Evolutionary conservation across 345 rosid genomes (phyloP), one percentile per base, ranked within the genome.

Genomic region (Dipteronia sinensis): DNA sequence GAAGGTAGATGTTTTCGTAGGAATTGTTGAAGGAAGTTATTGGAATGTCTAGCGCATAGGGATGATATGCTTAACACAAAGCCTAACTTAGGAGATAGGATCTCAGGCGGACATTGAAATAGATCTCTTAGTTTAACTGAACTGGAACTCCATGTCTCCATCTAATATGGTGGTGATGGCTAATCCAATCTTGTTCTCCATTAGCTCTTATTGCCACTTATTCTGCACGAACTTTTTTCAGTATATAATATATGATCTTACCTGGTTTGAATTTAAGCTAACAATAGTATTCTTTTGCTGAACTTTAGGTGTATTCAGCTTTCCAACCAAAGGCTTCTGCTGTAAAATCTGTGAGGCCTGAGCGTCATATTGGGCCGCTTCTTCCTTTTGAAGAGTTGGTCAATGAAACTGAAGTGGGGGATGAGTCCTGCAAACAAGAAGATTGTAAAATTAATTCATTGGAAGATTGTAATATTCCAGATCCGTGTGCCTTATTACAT

Each of bases 351-450:
- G 66, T 71, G 74, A 82, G 83, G 86, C 66, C 84, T 23, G 78
- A 83, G 68, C 88, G 84, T 78, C 86, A 83, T 80, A 78, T 77
- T 78, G 92, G 91, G 44, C 93, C 91, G 5, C 91, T 93, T 63
- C 80, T 93, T 86, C 87, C 91, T 62, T 95, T 95, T 75, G 85
- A 90, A 31, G 94, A 92, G 73, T 86, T 95, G 77, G 74, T 88
- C 55, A 75, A 73, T 76, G 89, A 82, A 65, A 73, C n/a, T 23
- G 92, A 79, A 82, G 82, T 44, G 66, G 79, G 69, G 49, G 81
- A 84, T 69, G 80, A 80, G 49, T 56, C 76, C 73, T 84, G 46
- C 44, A 82, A 83, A 82, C 84, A 78, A 80, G 83, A 83, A 81
- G 85, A 82, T 72, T 67, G 40, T 74, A 81, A 80, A 19, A 73